Base-by-base conservation (phyloP, 352 stramenopile species). In the Globisporangium spinosum region DNA sequence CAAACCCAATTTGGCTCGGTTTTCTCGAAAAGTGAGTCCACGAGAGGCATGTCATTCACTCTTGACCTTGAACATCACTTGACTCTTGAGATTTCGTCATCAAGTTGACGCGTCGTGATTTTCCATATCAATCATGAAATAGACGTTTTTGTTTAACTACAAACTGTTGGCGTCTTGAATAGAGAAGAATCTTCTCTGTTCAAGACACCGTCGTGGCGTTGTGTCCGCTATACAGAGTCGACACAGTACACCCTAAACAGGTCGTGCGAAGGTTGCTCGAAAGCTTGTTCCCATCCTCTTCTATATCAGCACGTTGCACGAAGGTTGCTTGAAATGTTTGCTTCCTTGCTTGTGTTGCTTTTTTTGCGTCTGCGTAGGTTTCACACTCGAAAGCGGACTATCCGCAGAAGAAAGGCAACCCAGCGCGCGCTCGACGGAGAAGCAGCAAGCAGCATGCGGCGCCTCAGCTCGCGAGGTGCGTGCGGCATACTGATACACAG, bases 391-490 rank as follows among this genome's bases (percentile, higher is more conserved):
- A 51, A 51, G 43, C 35, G 35, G 35, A 51, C 43, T 51, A 23
- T 23, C 43, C 17, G 45, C 40, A n/a, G 27, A 55, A 34, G 23
- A 9, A 54, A 65, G 23, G n/a, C 53, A 65, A 15, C 29, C 4
- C 29, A 32, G 29, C 60, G 20, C 20, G 27, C n/a, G 32, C 38
- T 6, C 9, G 23, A 29, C 32, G 20, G 55, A 32, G 34, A 58
- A 40, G 55, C 55, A 17, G 4, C 25, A 22, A 68, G 45, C 23
- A 62, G 13, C 29, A 89, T 89, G 80, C 76, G 80, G 56, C 79
- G 80, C 32, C 70, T 89, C 23, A 89, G 79, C 70, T 87, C 80
- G 9, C 65, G 79, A 77, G 72, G 80, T 89, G 65, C 62, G 73
- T 40, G 20, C 40, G 40, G 15, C 43, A 40, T 17, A 1, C 2